phyloP scores from a whole-genome alignment of 2,329 filamentous ascomycete genomes.

The Epichloe aotearoae region DNA sequence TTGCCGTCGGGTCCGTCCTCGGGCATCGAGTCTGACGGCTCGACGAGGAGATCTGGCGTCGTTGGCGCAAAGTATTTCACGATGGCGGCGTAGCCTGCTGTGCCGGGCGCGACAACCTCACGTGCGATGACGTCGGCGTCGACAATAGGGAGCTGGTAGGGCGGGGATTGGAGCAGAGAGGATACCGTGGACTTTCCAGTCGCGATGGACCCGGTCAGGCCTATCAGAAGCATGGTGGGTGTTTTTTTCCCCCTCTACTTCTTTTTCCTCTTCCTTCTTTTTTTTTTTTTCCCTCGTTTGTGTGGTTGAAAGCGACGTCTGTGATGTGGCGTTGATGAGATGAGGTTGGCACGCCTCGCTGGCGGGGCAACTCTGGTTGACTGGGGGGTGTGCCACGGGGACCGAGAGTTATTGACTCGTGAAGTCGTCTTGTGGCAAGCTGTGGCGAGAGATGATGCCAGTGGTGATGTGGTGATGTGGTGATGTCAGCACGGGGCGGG shows the following conservation, averaged over 20 bases:
- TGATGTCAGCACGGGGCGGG: constrained; percentile 1
- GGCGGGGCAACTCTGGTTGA: too few relatives aligned
- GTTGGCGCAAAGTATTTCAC: constrained; percentile 66
- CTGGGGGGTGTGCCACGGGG: too few relatives aligned
- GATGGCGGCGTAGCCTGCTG: constrained; percentile 69
- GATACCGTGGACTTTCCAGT: constrained; percentile 98
- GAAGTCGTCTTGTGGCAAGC: too few relatives aligned
- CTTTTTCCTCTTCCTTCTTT: background rate
- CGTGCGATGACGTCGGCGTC: constrained; percentile 89
- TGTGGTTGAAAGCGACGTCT: background rate
- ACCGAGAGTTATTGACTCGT: too few relatives aligned
- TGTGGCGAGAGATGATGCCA: too few relatives aligned
- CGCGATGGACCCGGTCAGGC: constrained; percentile 91
- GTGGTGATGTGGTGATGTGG: constrained; percentile 1
- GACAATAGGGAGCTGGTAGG: constrained; percentile 79
- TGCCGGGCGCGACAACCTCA: constrained; percentile 88
- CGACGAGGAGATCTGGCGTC: constrained; percentile 74
- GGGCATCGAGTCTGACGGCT: constrained; percentile 36
- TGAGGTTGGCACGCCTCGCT: too few relatives aligned
- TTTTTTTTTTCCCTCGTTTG: background rate
- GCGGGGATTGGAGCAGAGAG: constrained; percentile 60
- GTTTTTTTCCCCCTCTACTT: background rate
- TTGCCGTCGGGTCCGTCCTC: constrained; percentile 43
- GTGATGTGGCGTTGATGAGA: too few relatives aligned
- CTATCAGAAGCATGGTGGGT: constrained; percentile 46